Evolutionary conservation across 2,329 filamentous ascomycete species (phyloP).

Genomic region (Teratosphaeriaceae sp.): DNA sequence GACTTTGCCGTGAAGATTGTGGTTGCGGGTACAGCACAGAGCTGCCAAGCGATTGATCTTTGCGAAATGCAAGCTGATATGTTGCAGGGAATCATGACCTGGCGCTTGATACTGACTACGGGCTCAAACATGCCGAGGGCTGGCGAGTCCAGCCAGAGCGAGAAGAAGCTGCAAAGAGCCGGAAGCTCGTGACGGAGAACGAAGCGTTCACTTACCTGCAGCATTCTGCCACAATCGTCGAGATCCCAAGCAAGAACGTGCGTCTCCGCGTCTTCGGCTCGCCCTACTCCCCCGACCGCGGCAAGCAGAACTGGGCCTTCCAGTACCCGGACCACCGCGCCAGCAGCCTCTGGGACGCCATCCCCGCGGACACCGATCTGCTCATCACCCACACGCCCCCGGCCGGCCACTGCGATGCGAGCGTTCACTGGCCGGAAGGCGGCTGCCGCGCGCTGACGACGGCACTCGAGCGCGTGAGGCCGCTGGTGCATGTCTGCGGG

Average conservation of each 20-base stretch:
- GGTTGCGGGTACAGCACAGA: slow-evolving; percentile 52
- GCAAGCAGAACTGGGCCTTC: slow-evolving; percentile 55
- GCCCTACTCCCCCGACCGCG: slow-evolving; percentile 50
- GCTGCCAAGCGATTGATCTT: too few relatives aligned
- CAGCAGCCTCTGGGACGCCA: slow-evolving; percentile 50
- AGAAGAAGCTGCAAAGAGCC: slow-evolving; percentile 47
- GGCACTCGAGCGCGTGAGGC: slow-evolving; percentile 55
- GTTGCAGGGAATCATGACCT: slow-evolving; percentile 65
- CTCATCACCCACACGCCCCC: slow-evolving; percentile 67
- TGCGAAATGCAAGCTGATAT: too few relatives aligned
- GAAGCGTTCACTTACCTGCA: slow-evolving; percentile 57
- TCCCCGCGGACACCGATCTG: slow-evolving; percentile 58
- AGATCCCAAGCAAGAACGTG: slow-evolving; percentile 54
- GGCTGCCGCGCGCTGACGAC: slow-evolving; percentile 57
- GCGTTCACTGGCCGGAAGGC: slow-evolving; percentile 31
- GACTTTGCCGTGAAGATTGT: slow-evolving; percentile 66
- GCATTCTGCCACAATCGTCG: slow-evolving; percentile 50
- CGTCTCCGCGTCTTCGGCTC: slow-evolving; percentile 64
- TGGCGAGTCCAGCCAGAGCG: slow-evolving; percentile 32
- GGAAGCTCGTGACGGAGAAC: slow-evolving; percentile 44
- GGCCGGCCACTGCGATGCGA: slow-evolving; percentile 50
- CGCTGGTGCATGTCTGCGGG: slow-evolving; percentile 61
- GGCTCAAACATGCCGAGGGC: slow-evolving; percentile 22
- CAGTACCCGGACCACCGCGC: slow-evolving; percentile 46
- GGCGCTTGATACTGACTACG: slow-evolving; percentile 50